Evolutionary conservation across 2,329 filamentous ascomycete species (phyloP), one percentile per base, ranked within the genome.

Genomic region (Botrytis squamosa): DNA sequence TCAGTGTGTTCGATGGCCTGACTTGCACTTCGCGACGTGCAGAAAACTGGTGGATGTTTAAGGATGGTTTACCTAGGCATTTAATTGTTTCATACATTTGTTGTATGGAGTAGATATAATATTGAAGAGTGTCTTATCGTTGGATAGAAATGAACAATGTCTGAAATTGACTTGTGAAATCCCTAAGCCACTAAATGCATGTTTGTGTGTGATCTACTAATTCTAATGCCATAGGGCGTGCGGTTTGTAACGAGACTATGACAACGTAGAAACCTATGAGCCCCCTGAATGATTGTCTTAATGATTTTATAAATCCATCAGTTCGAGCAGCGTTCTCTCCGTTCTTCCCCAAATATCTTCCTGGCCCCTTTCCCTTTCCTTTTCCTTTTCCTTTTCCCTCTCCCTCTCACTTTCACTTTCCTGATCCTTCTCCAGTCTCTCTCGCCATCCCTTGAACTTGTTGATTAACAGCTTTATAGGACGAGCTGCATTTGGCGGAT

Each of bases 211-310:
- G 29, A 29, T 29, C 29, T 29, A 29, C 29, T 29, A 29, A 29
- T 29, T 29, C 29, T 29, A 29, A 29, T 29, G 25, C 5, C 25
- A n/a, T 0, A 3, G 25, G 2, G 0, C 2, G 0, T 55, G 12
- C 25, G 49, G 12, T n/a, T n/a, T 25, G 25, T 55, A 16, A 55
- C 3, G 5, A 55, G 10, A 14, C 4, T n/a, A 3, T 29, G 29
- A 29, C 29, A 29, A 29, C 29, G 29, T n/a, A 52, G 4, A 14
- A 52, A 25, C 4, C 10, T 12, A n/a, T 52, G 25, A n/a, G 29
- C 29, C 29, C 29, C 29, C 29, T 29, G 29, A 29, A 29, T 29
- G 29, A 29, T 29, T 29, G 29, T 29, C 29, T 29, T 29, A 29
- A 29, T 29, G 29, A 29, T 29, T 29, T 29, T 29, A 29, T 29